Conservation (phyloP, 1,284 basidiomycete species). For the Pisolithus thermaeus region DNA sequence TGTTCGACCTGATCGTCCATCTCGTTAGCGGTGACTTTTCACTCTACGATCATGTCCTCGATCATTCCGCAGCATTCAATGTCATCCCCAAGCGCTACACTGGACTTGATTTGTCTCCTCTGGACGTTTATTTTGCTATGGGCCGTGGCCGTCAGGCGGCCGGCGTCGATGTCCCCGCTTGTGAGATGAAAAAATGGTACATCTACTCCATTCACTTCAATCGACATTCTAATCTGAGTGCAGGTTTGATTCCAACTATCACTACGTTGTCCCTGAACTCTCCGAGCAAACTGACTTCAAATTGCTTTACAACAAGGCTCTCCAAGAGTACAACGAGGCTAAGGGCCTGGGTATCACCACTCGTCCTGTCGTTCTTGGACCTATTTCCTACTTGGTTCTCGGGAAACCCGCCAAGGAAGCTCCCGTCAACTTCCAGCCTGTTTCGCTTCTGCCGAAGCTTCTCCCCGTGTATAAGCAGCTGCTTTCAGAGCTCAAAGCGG, state of each 20-base stretch:
- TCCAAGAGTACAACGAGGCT: slow-evolving; percentile 95
- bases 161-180: slow-evolving; percentile 94
- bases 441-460: slow-evolving; percentile 87
- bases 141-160: slow-evolving; percentile 96
- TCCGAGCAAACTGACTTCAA: slow-evolving; percentile 91
- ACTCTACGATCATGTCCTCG: slow-evolving; percentile 98
- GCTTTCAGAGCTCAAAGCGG: slow-evolving; percentile 86
- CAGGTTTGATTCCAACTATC: slow-evolving; percentile 99
- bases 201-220: slow-evolving; percentile 21
- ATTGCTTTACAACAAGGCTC: slow-evolving; percentile 91
- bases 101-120: slow-evolving; percentile 79
- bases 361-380: slow-evolving; percentile 94
- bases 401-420: slow-evolving; percentile 91
- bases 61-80: slow-evolving; percentile 96
- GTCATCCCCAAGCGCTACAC: slow-evolving; percentile 95
- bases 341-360: slow-evolving; percentile 87
- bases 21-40: slow-evolving; percentile 88
- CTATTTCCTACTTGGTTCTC: slow-evolving; percentile 92
- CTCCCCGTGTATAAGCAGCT: slow-evolving; percentile 92
- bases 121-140: slow-evolving; percentile 99
- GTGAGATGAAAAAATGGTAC: slow-evolving; percentile 99
- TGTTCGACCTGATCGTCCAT: slow-evolving; percentile 18
- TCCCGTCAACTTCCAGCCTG: slow-evolving; percentile 81
- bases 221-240: slow-evolving; percentile 9
- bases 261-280: slow-evolving; percentile 98